These are phyloP conservation scores for Byssothecium circinans DNA, from an alignment of 2,329 filamentous ascomycete genomes.

Conservation along the genomic window DNA sequence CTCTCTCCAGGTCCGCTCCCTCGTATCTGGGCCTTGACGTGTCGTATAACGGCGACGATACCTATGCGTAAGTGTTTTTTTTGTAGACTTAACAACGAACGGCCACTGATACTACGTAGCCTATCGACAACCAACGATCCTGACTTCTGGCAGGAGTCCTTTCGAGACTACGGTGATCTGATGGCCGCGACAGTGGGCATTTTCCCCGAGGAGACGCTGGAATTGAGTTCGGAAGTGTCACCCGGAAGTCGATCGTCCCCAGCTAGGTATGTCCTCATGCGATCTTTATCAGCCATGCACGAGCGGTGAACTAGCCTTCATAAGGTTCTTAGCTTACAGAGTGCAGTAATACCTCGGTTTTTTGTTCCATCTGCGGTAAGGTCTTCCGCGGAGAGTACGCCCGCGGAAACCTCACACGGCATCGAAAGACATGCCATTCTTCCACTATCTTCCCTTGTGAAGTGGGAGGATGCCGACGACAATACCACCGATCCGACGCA, in stretches of 20 bases:
- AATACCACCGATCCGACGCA: neutral
- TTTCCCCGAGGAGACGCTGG: too few species aligned
- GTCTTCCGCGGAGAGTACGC: slow-evolving; percentile 4
- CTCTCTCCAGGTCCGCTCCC: neutral
- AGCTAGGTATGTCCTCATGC: neutral
- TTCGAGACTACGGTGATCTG: neutral
- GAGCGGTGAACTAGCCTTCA: neutral
- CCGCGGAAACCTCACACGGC: slow-evolving; percentile 3
- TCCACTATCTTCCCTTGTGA: slow-evolving; percentile 1
- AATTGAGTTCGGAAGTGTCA: too few species aligned
- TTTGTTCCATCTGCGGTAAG: neutral
- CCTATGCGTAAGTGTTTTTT: neutral
- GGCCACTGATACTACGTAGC: neutral
- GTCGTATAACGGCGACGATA: neutral
- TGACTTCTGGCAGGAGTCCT: neutral
- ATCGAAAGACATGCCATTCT: neutral
- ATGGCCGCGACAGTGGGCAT: too few species aligned
- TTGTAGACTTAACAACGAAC: too few species aligned
- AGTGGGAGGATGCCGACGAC: neutral
- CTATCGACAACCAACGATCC: neutral
- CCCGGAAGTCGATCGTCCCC: neutral
- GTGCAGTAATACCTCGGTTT: neutral
- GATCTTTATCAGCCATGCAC: neutral
- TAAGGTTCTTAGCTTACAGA: neutral
- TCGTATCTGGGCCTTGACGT: neutral